A percentile compares a stretch with the other conserved stretches of the same genome.
Conservation (phyloP, 2,329 filamentous ascomycete species). For the Hypoxylon rubiginosum region DNA sequence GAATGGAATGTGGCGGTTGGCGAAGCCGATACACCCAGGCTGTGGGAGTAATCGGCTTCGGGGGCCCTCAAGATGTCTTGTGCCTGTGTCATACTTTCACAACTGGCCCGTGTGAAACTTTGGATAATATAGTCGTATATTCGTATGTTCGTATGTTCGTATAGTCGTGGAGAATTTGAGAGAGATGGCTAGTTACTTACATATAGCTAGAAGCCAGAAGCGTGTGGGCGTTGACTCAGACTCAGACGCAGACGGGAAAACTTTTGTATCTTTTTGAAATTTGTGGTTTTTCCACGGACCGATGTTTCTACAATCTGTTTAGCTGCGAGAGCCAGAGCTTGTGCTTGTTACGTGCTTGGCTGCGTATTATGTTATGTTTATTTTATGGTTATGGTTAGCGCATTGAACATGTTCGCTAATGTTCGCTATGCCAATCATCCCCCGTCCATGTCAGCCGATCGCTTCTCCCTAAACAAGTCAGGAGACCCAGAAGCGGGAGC, state of each 20-base stretch:
- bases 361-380: constrained; percentile 9
- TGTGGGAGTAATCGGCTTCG: constrained; percentile 63
- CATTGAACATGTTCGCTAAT: constrained; percentile 16
- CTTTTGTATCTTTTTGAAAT: constrained; percentile 12
- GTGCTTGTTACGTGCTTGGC: constrained; percentile 1
- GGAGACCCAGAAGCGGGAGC: constrained; percentile 17
- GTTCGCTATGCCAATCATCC: constrained; percentile 22
- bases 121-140: neutral
- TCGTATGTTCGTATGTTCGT: neutral
- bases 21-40: constrained; percentile 78
- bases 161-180: constrained; percentile 4
- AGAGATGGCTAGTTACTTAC: constrained; percentile 20
- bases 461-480: constrained; percentile 25
- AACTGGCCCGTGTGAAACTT: constrained; percentile 13
- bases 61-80: constrained; percentile 63
- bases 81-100: constrained; percentile 58
- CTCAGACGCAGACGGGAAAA: constrained; percentile 28
- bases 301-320: neutral
- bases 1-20: constrained; percentile 80
- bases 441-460: constrained; percentile 32
- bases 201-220: constrained; percentile 20
- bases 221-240: constrained; percentile 32
- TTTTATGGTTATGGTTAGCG: constrained; percentile 25
- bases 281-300: neutral
- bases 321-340: neutral